These are phyloP conservation scores for Gracilaria domingensis DNA, from an alignment of 23 red algal species.

Conservation along the genomic window DNA sequence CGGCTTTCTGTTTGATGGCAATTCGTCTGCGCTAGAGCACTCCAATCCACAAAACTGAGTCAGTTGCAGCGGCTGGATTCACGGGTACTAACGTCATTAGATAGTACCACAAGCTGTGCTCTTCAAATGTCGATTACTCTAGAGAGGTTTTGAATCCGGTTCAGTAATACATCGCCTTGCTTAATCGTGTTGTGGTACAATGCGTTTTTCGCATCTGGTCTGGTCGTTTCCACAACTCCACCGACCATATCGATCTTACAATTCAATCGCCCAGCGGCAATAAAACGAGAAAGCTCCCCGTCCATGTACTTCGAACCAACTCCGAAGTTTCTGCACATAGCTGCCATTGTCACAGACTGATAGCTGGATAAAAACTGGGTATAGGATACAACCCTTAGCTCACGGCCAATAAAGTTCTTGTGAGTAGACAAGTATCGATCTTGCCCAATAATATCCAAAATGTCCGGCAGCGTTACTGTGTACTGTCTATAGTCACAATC, in stretches of 20 bases:
- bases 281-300: conserved; percentile 91
- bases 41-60: neutral
- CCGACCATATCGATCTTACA: conserved; percentile 96
- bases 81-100: neutral
- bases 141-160: conserved; percentile 98
- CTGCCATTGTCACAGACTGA: conserved; percentile 85
- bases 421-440: conserved; percentile 85
- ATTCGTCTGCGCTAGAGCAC: neutral
- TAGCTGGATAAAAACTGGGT: conserved; percentile 94
- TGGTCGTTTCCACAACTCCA: conserved; percentile 87
- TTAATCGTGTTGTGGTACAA: conserved; percentile 92
- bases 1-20: neutral
- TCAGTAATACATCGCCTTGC: conserved; percentile 94
- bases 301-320: conserved; percentile 85
- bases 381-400: conserved; percentile 93
- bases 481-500: conserved; percentile 88
- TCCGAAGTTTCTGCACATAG: conserved; percentile 94
- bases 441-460: conserved; percentile 68
- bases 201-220: conserved; percentile 86
- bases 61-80: neutral
- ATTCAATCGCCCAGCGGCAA: conserved; percentile 87
- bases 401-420: conserved; percentile 79
- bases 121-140: conserved; percentile 92
- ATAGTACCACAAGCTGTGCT: neutral
- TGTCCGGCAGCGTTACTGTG: conserved; percentile 77